Evolutionary conservation across 306 rosid species (phyloP).

Genomic region (Betula pendula): DNA sequence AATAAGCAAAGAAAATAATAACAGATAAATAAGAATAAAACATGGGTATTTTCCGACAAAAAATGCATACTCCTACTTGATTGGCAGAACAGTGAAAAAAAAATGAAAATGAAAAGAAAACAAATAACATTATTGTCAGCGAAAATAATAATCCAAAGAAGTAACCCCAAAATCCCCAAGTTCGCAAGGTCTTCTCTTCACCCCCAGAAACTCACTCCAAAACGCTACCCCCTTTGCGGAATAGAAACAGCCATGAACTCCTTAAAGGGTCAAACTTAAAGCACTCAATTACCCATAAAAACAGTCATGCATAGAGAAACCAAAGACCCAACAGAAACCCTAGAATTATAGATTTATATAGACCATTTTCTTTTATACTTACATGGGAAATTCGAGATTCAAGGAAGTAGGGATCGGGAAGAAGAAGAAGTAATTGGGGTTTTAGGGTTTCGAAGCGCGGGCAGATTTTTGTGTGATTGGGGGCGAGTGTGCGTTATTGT

Average conservation of each 20-base stretch:
- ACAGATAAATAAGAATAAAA: not conserved
- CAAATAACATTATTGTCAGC: not conserved
- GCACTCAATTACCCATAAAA: not conserved
- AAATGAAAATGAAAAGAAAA: not conserved
- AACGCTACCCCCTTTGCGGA: not conserved
- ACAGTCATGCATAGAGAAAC: not conserved
- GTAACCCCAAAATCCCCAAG: not conserved
- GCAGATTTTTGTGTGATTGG: constrained; percentile 27
- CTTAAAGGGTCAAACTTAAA: not conserved
- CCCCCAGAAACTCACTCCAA: not conserved
- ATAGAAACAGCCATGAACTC: not conserved
- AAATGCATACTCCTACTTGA: not conserved
- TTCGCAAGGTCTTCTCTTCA: not conserved
- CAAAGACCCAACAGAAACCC: not conserved
- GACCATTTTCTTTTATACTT: constrained; percentile 6
- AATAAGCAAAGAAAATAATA: not conserved
- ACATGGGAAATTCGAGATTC: constrained; percentile 30
- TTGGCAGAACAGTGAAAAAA: not conserved
- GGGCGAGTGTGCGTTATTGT: not conserved
- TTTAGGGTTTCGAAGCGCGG: constrained; percentile 46
- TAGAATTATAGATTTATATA: not conserved
- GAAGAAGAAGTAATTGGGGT: not conserved
- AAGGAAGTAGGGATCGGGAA: not conserved
- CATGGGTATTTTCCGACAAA: not conserved
- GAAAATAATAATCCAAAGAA: not conserved